phyloP scores from a whole-genome alignment of 1,284 basidiomycete genomes.

The Puccinia triticina region DNA sequence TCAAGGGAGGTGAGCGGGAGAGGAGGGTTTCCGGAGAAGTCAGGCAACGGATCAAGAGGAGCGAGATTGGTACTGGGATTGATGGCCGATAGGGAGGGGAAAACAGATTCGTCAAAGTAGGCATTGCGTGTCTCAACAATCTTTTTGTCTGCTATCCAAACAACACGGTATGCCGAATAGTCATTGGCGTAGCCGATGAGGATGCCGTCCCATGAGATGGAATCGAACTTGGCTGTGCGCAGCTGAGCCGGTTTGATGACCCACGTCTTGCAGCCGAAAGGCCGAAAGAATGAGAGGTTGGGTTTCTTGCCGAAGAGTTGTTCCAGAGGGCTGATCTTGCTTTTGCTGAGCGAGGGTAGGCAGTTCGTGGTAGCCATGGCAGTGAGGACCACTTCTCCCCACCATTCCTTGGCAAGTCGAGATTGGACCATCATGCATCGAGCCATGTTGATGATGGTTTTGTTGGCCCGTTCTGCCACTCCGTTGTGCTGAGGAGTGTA shows the following conservation, averaged over 20 bases:
- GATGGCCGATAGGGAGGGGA: background rate
- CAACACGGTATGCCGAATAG: background rate
- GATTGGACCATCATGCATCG: background rate
- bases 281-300: constrained; percentile 7
- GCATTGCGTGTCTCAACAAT: background rate
- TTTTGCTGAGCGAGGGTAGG: background rate
- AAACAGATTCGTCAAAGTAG: background rate
- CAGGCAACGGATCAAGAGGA: no score
- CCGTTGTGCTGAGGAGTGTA: no score
- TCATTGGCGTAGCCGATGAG: background rate
- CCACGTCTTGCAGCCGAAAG: constrained; percentile 4
- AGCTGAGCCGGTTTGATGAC: background rate
- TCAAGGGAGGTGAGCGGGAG: no score
- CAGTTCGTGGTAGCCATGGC: constrained; percentile 8
- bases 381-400: background rate
- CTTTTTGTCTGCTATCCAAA: no score
- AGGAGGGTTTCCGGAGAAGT: no score
- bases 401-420: background rate
- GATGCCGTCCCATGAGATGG: constrained; percentile 1
- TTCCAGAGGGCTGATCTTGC: background rate
- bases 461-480: no score
- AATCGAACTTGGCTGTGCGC: background rate
- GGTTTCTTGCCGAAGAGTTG: background rate
- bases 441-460: constrained; percentile 1
- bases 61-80: no score